Percentiles rank a stretch among this genome's conserved stretches.
These are phyloP conservation scores for Aspergillus haitiensis DNA, from an alignment of 495 filamentous ascomycete species.

Conservation along the genomic window DNA sequence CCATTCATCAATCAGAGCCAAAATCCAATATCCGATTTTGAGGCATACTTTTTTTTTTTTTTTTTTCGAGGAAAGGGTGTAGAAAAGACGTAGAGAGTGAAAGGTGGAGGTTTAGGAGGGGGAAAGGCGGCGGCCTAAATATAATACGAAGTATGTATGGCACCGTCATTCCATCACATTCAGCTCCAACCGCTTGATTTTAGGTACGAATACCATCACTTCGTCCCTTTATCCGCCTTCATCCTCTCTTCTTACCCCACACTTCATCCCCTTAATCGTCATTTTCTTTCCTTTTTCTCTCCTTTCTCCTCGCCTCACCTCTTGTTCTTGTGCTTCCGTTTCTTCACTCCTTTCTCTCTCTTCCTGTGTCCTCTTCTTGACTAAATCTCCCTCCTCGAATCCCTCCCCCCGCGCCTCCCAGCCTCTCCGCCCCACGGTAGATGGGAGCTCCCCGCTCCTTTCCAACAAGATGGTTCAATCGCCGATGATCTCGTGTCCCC, in stretches of 20 bases:
- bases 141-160: slow-evolving; percentile 1
- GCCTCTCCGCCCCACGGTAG: slow-evolving; percentile 24
- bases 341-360: not conserved
- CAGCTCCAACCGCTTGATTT: slow-evolving; percentile 22
- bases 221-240: not conserved
- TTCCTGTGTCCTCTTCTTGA: not conserved
- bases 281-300: slow-evolving; percentile 10
- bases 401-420: not conserved
- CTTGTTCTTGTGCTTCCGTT: slow-evolving; percentile 7
- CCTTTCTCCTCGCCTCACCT: slow-evolving; percentile 12
- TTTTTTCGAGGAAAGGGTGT: no score
- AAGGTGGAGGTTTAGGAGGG: not conserved
- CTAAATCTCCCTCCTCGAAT: slow-evolving; percentile 10
- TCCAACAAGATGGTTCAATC: slow-evolving; percentile 66
- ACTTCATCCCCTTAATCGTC: slow-evolving; percentile 1
- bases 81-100: no score
- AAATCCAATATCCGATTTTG: no score
- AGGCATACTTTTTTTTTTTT: no score
- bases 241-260: slow-evolving; percentile 8
- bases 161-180: slow-evolving; percentile 14
- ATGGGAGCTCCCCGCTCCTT: slow-evolving; percentile 49
- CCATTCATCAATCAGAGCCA: no score
- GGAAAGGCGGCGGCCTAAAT: not conserved
- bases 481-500: slow-evolving; percentile 88
- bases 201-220: slow-evolving; percentile 16